A percentile compares a stretch with the other conserved stretches of the same genome.
These are phyloP conservation scores for Emmonsiellopsis sp. DNA, from an alignment of 2,329 filamentous ascomycete species.

Conservation along the genomic window DNA sequence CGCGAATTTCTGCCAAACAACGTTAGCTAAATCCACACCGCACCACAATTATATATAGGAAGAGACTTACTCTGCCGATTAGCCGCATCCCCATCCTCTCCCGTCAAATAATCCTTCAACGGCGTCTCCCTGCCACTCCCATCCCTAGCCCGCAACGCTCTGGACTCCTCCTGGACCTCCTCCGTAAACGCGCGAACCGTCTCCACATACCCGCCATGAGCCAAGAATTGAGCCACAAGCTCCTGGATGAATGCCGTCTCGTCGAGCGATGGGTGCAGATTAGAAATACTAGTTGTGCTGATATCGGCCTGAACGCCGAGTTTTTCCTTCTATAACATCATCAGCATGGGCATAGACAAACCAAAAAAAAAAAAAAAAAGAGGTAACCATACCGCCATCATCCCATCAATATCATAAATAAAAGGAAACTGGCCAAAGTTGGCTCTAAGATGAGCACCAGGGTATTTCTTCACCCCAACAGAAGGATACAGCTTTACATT, in stretches of 20 bases:
- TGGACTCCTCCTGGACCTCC: constrained; percentile 66
- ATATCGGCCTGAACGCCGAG: constrained; percentile 53
- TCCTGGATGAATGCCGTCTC: constrained; percentile 75
- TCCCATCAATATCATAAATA: constrained; percentile 79
- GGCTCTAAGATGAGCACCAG: constrained; percentile 47
- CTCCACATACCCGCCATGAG: constrained; percentile 92
- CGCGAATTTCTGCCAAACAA: constrained; percentile 59
- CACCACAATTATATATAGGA: background rate
- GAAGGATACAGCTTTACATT: constrained; percentile 42
- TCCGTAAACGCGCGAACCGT: constrained; percentile 80
- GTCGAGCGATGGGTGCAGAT: constrained; percentile 52
- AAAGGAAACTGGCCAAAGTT: constrained; percentile 67
- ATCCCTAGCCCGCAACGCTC: constrained; percentile 45
- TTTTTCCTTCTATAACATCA: constrained; percentile 48
- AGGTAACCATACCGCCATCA: constrained; percentile 57
- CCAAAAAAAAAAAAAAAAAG: background rate
- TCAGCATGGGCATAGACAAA: background rate
- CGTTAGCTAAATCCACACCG: background rate
- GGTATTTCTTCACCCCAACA: constrained; percentile 56
- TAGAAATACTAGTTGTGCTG: constrained; percentile 46
- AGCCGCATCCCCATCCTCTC: constrained; percentile 76
- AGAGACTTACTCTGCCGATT: constrained; percentile 65
- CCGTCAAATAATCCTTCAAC: constrained; percentile 55
- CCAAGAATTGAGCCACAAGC: constrained; percentile 77
- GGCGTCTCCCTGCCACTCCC: constrained; percentile 40